Conservation (phyloP, 768 basidiomycete genomes). For the Hysterangium stoloniferum region DNA sequence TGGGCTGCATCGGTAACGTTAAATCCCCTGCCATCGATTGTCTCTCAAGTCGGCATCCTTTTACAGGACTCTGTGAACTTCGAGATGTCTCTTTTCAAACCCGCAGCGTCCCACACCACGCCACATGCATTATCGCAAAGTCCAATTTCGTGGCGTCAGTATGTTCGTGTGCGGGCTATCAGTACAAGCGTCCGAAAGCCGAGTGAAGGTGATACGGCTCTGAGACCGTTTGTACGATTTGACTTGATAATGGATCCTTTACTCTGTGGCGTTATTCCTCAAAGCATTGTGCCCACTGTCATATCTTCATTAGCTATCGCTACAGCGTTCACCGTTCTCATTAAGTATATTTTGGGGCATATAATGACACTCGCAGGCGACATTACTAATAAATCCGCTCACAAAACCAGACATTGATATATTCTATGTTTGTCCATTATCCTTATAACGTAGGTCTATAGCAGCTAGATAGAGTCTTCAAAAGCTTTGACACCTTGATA, state of each 20-base stretch:
- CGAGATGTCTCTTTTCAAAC: not conserved
- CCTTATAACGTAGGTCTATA: too few species aligned
- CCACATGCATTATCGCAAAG: not conserved
- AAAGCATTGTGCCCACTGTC: not conserved
- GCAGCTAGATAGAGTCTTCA: too few species aligned
- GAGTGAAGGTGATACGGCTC: not conserved
- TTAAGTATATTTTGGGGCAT: too few species aligned
- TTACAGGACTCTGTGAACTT: not conserved
- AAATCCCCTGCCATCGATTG: too few species aligned
- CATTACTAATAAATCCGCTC: too few species aligned
- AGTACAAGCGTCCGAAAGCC: not conserved
- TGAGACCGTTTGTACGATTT: not conserved
- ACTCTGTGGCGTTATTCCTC: not conserved
- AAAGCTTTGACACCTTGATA: too few species aligned
- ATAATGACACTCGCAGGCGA: too few species aligned
- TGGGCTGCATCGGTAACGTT: slow-evolving; percentile 2
- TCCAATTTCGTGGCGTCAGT: not conserved
- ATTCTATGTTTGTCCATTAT: too few species aligned
- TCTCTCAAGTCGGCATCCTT: too few species aligned
- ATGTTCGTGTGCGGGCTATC: not conserved
- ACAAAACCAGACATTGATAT: too few species aligned
- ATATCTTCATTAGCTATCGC: not conserved
- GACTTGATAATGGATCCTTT: not conserved
- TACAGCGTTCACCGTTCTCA: not conserved
- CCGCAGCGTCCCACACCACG: not conserved